Evolutionary conservation across 768 basidiomycete genomes (phyloP), one percentile per base, ranked within the genome.

Genomic region (Amanita thiersii): DNA sequence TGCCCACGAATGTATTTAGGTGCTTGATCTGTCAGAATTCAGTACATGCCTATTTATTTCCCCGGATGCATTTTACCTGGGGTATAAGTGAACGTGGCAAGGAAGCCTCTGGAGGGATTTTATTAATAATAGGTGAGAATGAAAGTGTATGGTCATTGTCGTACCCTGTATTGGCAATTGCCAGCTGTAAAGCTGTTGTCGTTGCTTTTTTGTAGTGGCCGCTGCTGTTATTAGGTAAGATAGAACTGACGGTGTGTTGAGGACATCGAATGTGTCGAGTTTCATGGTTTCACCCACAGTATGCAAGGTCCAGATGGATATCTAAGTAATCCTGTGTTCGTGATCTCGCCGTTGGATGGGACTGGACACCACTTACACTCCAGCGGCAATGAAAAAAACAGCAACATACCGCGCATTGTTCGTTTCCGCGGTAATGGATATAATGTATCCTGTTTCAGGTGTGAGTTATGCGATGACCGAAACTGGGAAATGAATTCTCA

Each of bases 201-300:
- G 38, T 32, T 4, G 44, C 44, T 35, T 37, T 20, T 31, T 45
- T 45, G 25, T 40, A 45, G 14, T 45, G 28, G 8, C 44, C 44
- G n/a, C 37, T 39, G 26, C 33, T 37, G 23, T 45, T 45, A 18
- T 45, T 45, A 5, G 44, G 37, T 9, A 45, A 31, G 2, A 39
- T 33, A 14, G 44, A n/a, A 18, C 38, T 33, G 21, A 37, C 33
- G 5, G 37, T 21, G 2, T 36, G 30, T 9, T 37, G 29, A 32
- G 6, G 18, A 33, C 32, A 33, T n/a, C 32, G n/a, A 14, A 5
- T 14, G 18, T 33, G 18, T 33, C 32, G 32, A 6, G n/a, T 17
- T 17, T 5, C 5, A 14, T 33, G n/a, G 5, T 5, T 33, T 14
- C 18, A n/a, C n/a, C 32, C 32, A n/a, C n/a, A n/a, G n/a, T n/a